Percentiles rank a stretch among this genome's conserved stretches.
Evolutionary conservation across 495 filamentous ascomycete species (phyloP).

Genomic region (Podospora didyma): DNA sequence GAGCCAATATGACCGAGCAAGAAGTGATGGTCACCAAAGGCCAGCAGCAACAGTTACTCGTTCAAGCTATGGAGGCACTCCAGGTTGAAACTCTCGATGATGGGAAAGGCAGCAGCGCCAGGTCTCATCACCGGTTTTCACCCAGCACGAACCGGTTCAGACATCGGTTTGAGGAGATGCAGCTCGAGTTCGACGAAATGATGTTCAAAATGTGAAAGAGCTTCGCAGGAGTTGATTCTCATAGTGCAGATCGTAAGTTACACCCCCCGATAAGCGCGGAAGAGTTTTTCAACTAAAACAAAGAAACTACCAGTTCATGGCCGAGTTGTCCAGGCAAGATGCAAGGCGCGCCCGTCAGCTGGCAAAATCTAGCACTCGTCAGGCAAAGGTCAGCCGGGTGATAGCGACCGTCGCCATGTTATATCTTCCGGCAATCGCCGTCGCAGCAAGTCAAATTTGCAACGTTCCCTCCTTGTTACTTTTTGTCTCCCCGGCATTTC

Average conservation of each 20-base stretch:
- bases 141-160: not conserved
- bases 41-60: slow-evolving; percentile 1
- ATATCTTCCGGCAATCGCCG: slow-evolving; percentile 12
- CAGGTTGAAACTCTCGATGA: too few relatives aligned
- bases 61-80: not conserved
- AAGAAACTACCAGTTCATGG: slow-evolving; percentile 5
- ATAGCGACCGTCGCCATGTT: slow-evolving; percentile 12
- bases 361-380: not conserved
- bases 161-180: slow-evolving; percentile 8
- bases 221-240: not conserved
- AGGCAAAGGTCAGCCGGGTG: not conserved
- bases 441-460: slow-evolving; percentile 7
- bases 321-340: slow-evolving; percentile 3
- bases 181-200: slow-evolving; percentile 6
- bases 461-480: too few relatives aligned
- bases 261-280: not conserved
- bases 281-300: not conserved
- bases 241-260: slow-evolving; percentile 5
- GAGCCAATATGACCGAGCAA: slow-evolving; percentile 2
- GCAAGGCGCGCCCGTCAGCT: not conserved
- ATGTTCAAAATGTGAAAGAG: slow-evolving; percentile 4
- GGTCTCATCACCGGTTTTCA: not conserved
- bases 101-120: too few relatives aligned
- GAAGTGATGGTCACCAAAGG: slow-evolving; percentile 1
- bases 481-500: too few relatives aligned